Evolutionary conservation across 345 rosid genomes (phyloP).

Genomic region (Rubroshorea leprosula): DNA sequence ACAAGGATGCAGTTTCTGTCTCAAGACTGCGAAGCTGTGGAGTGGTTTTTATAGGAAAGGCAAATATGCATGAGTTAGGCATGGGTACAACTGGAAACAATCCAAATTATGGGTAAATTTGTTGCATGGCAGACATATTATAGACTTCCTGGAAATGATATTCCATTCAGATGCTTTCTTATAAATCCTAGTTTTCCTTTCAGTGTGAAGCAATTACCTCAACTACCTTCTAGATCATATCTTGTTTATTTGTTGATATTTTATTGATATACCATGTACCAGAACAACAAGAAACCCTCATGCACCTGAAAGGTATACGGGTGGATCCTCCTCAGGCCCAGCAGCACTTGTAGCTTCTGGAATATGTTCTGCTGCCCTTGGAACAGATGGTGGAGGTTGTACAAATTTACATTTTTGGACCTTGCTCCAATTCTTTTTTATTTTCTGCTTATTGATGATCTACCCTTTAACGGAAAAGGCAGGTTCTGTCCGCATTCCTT

Average conservation of each 20-base stretch:
- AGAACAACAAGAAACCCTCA: conserved; percentile 94
- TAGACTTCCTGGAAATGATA: background rate
- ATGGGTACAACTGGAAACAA: conserved; percentile 95
- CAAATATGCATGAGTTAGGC: conserved; percentile 92
- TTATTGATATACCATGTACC: conserved; percentile 19
- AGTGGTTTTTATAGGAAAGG: conserved; percentile 78
- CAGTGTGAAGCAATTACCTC: background rate
- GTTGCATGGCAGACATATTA: conserved; percentile 5
- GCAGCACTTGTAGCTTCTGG: conserved; percentile 93
- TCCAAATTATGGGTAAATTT: conserved; percentile 77
- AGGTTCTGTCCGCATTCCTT: conserved; percentile 86
- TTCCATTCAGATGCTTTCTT: too few species aligned
- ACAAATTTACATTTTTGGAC: conserved; percentile 12
- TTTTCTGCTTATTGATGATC: conserved; percentile 10
- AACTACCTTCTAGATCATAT: background rate
- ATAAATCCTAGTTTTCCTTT: background rate
- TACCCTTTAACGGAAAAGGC: conserved; percentile 23
- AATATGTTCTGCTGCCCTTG: conserved; percentile 86
- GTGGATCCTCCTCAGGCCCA: conserved; percentile 94
- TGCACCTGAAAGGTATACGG: conserved; percentile 76
- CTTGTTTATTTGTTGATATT: background rate
- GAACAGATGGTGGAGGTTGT: conserved; percentile 97
- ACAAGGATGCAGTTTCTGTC: conserved; percentile 65
- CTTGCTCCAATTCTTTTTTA: conserved; percentile 5
- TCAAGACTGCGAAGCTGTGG: conserved; percentile 71